Conservation (phyloP, 2,329 filamentous ascomycete genomes). For the Atkinsonella hypoxylon region DNA sequence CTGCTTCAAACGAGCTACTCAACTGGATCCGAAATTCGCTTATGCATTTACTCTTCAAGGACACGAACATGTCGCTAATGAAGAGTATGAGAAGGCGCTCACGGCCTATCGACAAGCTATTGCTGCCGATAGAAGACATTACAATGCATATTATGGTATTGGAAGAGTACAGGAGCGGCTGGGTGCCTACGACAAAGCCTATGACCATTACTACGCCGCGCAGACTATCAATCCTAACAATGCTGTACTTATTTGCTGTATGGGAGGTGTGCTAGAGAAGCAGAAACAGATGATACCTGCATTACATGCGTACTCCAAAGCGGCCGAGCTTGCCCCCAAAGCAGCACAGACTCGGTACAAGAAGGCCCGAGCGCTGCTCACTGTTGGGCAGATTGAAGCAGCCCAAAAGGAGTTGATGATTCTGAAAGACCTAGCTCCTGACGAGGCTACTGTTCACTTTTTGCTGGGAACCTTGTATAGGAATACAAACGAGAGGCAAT, state of each 20-base stretch:
- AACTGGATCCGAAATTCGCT: slow-evolving; percentile 79
- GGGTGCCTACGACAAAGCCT: slow-evolving; percentile 82
- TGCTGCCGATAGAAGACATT: slow-evolving; percentile 76
- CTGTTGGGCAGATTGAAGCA: slow-evolving; percentile 54
- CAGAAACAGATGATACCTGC: slow-evolving; percentile 72
- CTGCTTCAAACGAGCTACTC: slow-evolving; percentile 90
- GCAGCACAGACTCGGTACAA: slow-evolving; percentile 82
- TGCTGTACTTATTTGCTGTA: slow-evolving; percentile 81
- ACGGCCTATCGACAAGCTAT: slow-evolving; percentile 79
- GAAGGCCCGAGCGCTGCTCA: slow-evolving; percentile 79
- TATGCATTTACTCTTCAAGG: slow-evolving; percentile 95
- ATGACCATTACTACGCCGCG: slow-evolving; percentile 82
- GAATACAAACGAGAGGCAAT: slow-evolving; percentile 56
- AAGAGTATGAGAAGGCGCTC: slow-evolving; percentile 93
- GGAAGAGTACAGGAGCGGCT: slow-evolving; percentile 77
- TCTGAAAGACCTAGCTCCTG: slow-evolving; percentile 83
- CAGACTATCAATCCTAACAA: slow-evolving; percentile 88
- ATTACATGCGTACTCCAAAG: slow-evolving; percentile 68
- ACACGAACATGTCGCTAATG: slow-evolving; percentile 89
- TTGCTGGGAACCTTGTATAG: slow-evolving; percentile 77
- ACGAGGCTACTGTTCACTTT: slow-evolving; percentile 95
- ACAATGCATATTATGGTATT: slow-evolving; percentile 96
- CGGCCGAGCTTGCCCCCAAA: slow-evolving; percentile 68
- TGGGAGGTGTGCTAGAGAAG: slow-evolving; percentile 81
- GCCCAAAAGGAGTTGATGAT: slow-evolving; percentile 75